Evolutionary conservation across 805 yeast species (phyloP), one percentile per base, ranked within the genome.

Genomic region (Candida qinlingensis): DNA sequence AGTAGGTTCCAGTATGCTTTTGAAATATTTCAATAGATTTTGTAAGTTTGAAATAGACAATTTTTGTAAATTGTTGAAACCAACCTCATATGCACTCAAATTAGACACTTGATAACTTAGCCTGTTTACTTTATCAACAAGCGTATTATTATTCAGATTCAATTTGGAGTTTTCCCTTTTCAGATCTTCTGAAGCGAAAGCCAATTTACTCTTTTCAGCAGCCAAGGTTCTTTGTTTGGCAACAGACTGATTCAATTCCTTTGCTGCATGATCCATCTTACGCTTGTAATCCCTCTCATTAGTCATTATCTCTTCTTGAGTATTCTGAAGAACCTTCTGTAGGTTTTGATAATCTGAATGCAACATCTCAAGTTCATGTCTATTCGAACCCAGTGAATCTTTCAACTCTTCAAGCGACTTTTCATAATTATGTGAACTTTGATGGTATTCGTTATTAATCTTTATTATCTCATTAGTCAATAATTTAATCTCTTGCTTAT

Each of bases 1-100:
- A 4, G 70, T 57, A 45, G 76, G 77, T 50, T 84, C 88, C 4
- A 84, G 70, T 3, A 83, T 72, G 52, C 75, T 74, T 37, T 76
- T 73, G 48, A 82, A 74, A 1, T 77, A 70, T 19, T 68, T 65
- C 38, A 81, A 66, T n/a, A 81, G 59, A 51, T 71, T 78, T 11
- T 75, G 72, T 41, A 80, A 73, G 50, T 75, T 77, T 5, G 69
- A 63, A 3, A 77, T 60, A 48, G 77, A 80, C 8, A 66, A 54
- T 4, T 61, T 63, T 11, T 70, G 62, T 3, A 80, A 50, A 39
- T 70, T 75, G 30, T 70, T 68, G 46, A 73, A 70, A 34, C 75
- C 76, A 41, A 70, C 60, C 41, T 75, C 72, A 45, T 72, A 64
- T 10, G 67, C 66, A 7, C 56, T 41, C 37, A 60, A 39, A 10